Evolutionary conservation across 2,329 filamentous ascomycete species (phyloP).

Genomic region (Huntiella savannae): DNA sequence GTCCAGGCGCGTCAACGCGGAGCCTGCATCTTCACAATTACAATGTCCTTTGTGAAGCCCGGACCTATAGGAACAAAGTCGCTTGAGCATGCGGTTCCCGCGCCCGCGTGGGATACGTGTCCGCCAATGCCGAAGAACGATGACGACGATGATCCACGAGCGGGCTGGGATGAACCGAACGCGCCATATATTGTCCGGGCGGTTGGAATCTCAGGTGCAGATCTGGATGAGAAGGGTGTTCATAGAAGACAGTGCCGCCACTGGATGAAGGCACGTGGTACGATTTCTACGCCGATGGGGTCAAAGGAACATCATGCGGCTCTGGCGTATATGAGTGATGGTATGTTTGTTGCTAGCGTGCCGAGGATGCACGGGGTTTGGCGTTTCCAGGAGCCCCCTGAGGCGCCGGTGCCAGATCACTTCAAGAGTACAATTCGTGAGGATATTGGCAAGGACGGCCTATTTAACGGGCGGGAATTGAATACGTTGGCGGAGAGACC

Average conservation of each 20-base stretch:
- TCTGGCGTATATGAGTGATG: conserved; percentile 83
- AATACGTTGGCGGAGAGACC: conserved; percentile 33
- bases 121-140: conserved; percentile 21
- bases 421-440: conserved; percentile 2
- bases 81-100: conserved; percentile 45
- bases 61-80: conserved; percentile 30
- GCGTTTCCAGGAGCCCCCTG: conserved; percentile 41
- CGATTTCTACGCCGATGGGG: conserved; percentile 54
- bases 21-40: conserved; percentile 85
- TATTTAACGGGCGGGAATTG: conserved; percentile 19
- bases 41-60: conserved; percentile 66
- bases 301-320: conserved; percentile 68
- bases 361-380: conserved; percentile 63
- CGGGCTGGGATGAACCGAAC: conserved; percentile 26
- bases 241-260: conserved; percentile 49
- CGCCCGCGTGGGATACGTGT: conserved; percentile 28
- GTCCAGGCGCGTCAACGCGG: conserved; percentile 89
- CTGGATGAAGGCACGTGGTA: conserved; percentile 59
- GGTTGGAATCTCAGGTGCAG: conserved; percentile 21
- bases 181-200: conserved; percentile 29
- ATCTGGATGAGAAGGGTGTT: conserved; percentile 26
- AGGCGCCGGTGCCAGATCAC: conserved; percentile 14
- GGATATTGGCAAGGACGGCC: conserved; percentile 16
- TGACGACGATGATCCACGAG: conserved; percentile 24
- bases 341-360: conserved; percentile 83